Evolutionary conservation across 257 asterid genomes (phyloP).

Genomic region (Knoxia roxburghii): DNA sequence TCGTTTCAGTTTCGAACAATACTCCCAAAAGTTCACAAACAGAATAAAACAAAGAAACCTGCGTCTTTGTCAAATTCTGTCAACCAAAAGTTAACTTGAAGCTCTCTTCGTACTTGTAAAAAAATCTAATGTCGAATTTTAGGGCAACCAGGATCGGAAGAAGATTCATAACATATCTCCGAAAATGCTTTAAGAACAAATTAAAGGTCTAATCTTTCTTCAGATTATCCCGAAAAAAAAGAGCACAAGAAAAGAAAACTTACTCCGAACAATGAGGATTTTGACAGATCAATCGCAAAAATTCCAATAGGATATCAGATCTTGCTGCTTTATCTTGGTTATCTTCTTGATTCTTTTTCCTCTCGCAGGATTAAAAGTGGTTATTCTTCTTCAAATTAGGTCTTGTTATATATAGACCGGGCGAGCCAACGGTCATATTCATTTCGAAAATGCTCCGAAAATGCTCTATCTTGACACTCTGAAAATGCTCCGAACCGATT

Average conservation of each 20-base stretch:
- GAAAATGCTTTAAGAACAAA: background rate
- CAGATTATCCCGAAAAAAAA: background rate
- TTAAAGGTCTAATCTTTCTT: background rate
- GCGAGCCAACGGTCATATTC: constrained; percentile 29
- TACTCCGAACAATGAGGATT: background rate
- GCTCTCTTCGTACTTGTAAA: too few relatives aligned
- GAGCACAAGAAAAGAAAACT: background rate
- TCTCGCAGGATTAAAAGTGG: background rate
- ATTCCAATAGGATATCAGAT: background rate
- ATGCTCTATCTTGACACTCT: background rate
- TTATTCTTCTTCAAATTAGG: constrained; percentile 1
- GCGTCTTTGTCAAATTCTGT: too few relatives aligned
- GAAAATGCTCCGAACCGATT: too few relatives aligned
- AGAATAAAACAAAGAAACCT: background rate
- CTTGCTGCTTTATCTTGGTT: background rate
- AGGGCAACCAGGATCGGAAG: background rate
- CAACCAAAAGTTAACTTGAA: too few relatives aligned
- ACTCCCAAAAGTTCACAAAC: too few relatives aligned
- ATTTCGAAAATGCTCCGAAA: background rate
- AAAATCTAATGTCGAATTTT: background rate
- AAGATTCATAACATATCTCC: background rate
- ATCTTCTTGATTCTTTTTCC: constrained; percentile 5
- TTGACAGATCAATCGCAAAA: background rate
- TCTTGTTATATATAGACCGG: background rate
- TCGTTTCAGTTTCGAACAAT: too few relatives aligned